Conservation (phyloP, 106 monocot genomes). For the Narthecium ossifragum region DNA sequence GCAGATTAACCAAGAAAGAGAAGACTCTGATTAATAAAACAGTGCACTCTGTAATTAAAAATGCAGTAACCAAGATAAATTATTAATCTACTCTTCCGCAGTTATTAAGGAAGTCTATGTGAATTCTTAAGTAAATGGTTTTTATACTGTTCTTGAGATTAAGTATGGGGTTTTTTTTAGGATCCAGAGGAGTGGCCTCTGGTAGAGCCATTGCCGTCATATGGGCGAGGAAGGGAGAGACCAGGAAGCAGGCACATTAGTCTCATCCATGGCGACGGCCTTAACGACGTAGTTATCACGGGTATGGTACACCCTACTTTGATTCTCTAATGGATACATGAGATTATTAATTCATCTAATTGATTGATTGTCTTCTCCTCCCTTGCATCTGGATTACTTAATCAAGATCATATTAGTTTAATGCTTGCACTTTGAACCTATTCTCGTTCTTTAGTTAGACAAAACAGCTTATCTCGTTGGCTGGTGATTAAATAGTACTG, state of each 20-base stretch:
- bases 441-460: background rate
- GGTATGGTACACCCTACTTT: constrained; percentile 25
- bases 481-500: background rate
- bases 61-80: too few relatives aligned
- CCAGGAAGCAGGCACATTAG: constrained; percentile 75
- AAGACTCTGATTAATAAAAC: too few relatives aligned
- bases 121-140: too few relatives aligned
- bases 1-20: too few relatives aligned
- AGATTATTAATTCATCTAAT: background rate
- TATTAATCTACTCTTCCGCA: too few relatives aligned
- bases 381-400: background rate
- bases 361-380: background rate
- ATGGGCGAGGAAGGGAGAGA: constrained; percentile 92
- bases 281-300: constrained; percentile 68
- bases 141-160: too few relatives aligned
- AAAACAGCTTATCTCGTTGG: background rate
- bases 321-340: background rate
- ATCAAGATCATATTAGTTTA: background rate
- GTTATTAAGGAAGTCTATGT: too few relatives aligned
- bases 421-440: background rate
- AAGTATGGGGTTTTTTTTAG: too few relatives aligned
- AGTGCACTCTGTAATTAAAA: too few relatives aligned
- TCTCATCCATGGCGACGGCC: constrained; percentile 78
- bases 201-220: constrained; percentile 83
- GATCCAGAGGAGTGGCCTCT: constrained; percentile 81